Base-by-base conservation (phyloP, 176 grass and related monocot genomes). In the sorghum (Sorghum bicolor) region DNA sequence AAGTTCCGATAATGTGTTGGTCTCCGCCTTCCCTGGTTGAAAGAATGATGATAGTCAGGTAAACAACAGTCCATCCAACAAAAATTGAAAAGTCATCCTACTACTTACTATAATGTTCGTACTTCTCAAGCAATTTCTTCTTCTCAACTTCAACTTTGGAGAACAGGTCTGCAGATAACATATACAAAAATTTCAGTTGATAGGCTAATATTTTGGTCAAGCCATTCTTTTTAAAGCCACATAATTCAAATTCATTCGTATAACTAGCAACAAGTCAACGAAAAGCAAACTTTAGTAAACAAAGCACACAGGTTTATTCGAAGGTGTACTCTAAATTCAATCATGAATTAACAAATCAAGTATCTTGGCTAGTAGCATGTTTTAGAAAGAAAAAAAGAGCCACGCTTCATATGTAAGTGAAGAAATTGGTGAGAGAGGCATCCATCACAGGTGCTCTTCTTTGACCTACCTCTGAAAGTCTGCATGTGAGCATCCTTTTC, bases 131-230 rank as follows among this genome's bases (percentile, higher is more conserved):
- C 58, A 94, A 70, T 66, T 90, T 90, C 76, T 88, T 79, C 80
- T 95, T 98, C 80, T 98, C 95, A 82, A 88, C 84, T 90, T 95
- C 89, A 78, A 86, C 80, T 90, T 98, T 87, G 22, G 79, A 86
- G 75, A 91, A 93, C 78, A 98, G 45, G 6, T 93, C 92, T 97
- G 86, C 78, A 79, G 15, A 84, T 33, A 79, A 41, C 48, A 44
- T 79, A 62, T 75, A 67, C 39, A 82, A 24, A 64, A 12, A 69
- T n/a, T 47, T 86, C 31, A 75, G 67, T 6, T 63, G 5, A 30
- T 55, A 88, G 13, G 8, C 29, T 38, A 67, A 30, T 82, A 41
- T 74, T n/a, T 45, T 32, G 30, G 52, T 44, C 65, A 60, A 69
- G 19, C 77, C 43, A 79, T 75, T 17, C 26, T 22, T 43, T 80